Evolutionary conservation across 768 basidiomycete genomes (phyloP).

Genomic region (Boletus rubescentipes): DNA sequence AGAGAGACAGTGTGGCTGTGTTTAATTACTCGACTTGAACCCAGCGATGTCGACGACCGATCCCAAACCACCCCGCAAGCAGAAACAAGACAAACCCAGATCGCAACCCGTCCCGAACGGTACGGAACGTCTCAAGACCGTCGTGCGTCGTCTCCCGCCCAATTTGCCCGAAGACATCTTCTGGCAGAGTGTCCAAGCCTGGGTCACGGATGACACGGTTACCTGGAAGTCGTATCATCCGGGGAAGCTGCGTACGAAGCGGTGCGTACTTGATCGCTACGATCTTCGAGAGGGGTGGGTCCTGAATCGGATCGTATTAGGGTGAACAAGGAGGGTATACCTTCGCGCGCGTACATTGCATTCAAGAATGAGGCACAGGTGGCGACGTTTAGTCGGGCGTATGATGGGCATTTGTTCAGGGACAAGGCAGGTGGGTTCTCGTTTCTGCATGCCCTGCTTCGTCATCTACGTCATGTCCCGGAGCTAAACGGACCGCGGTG

Average conservation of each 20-base stretch:
- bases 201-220: slow-evolving; percentile 76
- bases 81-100: slow-evolving; percentile 34
- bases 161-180: slow-evolving; percentile 91
- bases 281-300: too few species aligned
- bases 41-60: slow-evolving; percentile 19
- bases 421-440: slow-evolving; percentile 76
- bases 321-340: slow-evolving; percentile 78
- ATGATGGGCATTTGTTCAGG: slow-evolving; percentile 88
- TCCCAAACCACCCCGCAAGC: slow-evolving; percentile 22
- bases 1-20: too few species aligned
- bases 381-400: slow-evolving; percentile 74
- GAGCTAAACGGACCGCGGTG: background rate
- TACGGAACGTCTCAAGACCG: slow-evolving; percentile 74
- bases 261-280: slow-evolving; percentile 39
- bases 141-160: slow-evolving; percentile 86
- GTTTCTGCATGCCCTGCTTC: background rate
- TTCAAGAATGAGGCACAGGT: slow-evolving; percentile 78
- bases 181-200: slow-evolving; percentile 85
- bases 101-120: slow-evolving; percentile 29
- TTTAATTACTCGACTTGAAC: background rate
- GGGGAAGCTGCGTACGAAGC: slow-evolving; percentile 64
- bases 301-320: slow-evolving; percentile 36
- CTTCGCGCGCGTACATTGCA: slow-evolving; percentile 88
- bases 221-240: slow-evolving; percentile 65
- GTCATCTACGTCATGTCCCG: too few species aligned